These are phyloP conservation scores for Tephrocybe sp. DNA, from an alignment of 768 basidiomycete genomes.

Conservation along the genomic window DNA sequence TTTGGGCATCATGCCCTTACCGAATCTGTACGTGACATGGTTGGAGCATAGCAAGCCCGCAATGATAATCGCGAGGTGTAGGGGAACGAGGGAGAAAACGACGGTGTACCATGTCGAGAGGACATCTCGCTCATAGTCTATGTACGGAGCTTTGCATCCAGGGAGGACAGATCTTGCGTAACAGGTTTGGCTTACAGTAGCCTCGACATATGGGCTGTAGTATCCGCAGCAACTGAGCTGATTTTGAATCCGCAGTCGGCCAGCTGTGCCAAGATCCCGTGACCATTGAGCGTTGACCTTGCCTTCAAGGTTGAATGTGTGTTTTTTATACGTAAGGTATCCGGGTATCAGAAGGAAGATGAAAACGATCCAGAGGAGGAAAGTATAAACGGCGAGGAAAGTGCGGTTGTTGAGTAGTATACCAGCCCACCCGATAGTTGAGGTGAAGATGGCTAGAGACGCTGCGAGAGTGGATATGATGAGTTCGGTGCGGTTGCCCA, in stretches of 20 bases:
- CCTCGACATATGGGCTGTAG: slow-evolving; percentile 78
- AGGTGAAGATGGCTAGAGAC: slow-evolving; percentile 56
- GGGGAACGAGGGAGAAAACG: slow-evolving; percentile 65
- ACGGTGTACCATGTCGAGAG: slow-evolving; percentile 66
- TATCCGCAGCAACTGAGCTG: slow-evolving; percentile 80
- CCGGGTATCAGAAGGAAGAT: slow-evolving; percentile 72
- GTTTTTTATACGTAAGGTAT: slow-evolving; percentile 75
- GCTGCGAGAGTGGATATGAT: slow-evolving; percentile 71
- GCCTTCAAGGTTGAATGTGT: slow-evolving; percentile 77
- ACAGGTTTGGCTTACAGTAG: slow-evolving; percentile 72
- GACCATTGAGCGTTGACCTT: slow-evolving; percentile 83
- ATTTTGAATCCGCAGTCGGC: slow-evolving; percentile 71
- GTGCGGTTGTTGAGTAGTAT: slow-evolving; percentile 82
- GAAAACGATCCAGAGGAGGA: slow-evolving; percentile 75
- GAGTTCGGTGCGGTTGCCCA: slow-evolving; percentile 67
- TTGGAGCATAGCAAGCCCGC: slow-evolving; percentile 71
- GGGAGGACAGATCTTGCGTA: slow-evolving; percentile 70
- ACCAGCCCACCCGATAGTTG: slow-evolving; percentile 75
- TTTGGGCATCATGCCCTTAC: slow-evolving; percentile 88
- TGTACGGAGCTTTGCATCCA: slow-evolving; percentile 70
- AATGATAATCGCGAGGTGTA: slow-evolving; percentile 65
- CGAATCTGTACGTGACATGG: slow-evolving; percentile 85
- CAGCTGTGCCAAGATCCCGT: slow-evolving; percentile 52
- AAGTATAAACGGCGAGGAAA: slow-evolving; percentile 78
- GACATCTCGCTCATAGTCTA: slow-evolving; percentile 54